Percentiles rank a stretch among this genome's conserved stretches.
Conservation (phyloP, 345 rosid genomes). For the Erucastrum elatum region DNA sequence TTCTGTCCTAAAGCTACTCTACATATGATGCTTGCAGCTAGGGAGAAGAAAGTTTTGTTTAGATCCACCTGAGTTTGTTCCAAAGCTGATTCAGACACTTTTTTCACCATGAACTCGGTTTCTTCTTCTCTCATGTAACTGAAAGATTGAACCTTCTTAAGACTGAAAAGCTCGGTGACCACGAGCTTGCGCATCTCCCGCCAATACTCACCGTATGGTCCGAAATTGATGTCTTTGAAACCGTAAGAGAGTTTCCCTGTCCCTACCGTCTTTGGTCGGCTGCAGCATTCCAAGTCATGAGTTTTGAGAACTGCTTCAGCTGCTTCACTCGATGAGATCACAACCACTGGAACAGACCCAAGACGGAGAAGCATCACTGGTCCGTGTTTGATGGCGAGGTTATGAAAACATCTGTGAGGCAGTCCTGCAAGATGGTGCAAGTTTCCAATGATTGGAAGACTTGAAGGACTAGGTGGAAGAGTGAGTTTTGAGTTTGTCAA, state of each 20-base stretch:
- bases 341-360: not conserved
- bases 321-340: constrained; percentile 49
- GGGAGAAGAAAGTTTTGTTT: constrained; percentile 28
- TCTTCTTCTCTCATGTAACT: constrained; percentile 33
- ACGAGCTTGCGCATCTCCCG: constrained; percentile 32
- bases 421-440: constrained; percentile 42
- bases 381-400: constrained; percentile 47
- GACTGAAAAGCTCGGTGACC: constrained; percentile 9
- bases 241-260: constrained; percentile 20
- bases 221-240: constrained; percentile 32
- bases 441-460: constrained; percentile 58
- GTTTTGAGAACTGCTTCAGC: constrained; percentile 71
- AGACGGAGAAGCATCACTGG: not conserved
- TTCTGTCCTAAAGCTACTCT: constrained; percentile 48
- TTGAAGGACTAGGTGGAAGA: constrained; percentile 52
- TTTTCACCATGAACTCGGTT: constrained; percentile 6
- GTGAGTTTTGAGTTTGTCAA: not conserved
- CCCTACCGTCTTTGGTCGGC: constrained; percentile 39
- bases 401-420: constrained; percentile 65
- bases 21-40: constrained; percentile 35
- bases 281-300: constrained; percentile 50
- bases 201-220: constrained; percentile 38
- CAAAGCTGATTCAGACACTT: not conserved
- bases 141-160: constrained; percentile 12
- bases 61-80: constrained; percentile 27